These are phyloP conservation scores for Tetradesmus obliquus DNA, from an alignment of 139 green algal genomes.

Conservation along the genomic window DNA sequence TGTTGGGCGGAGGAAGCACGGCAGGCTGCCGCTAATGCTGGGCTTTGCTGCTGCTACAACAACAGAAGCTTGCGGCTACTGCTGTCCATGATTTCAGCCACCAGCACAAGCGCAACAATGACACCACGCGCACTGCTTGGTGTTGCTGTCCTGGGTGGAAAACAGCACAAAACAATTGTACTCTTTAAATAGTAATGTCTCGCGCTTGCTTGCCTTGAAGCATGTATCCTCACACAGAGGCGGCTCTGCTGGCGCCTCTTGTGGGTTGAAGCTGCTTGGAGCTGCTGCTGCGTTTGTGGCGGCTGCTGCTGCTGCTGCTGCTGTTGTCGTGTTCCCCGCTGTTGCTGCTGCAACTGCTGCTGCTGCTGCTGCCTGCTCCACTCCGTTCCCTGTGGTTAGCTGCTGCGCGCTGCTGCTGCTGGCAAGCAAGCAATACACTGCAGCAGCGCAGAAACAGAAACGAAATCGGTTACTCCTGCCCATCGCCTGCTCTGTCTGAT, in stretches of 20 bases:
- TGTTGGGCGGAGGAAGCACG: not conserved
- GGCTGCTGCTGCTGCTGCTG: not conserved
- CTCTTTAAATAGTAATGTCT: not conserved
- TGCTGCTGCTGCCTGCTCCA: not conserved
- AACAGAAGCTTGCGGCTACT: not conserved
- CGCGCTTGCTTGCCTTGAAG: constrained; percentile 23
- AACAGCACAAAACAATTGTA: not conserved
- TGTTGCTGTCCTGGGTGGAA: not conserved
- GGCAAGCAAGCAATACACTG: constrained; percentile 28
- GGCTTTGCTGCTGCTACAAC: not conserved
- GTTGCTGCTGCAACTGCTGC: not conserved
- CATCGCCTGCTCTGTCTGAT: no score
- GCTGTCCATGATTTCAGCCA: no score
- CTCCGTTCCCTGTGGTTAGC: not conserved
- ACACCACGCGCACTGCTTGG: not conserved
- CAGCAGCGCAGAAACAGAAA: not conserved
- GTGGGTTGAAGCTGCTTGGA: not conserved
- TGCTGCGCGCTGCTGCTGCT: constrained; percentile 9
- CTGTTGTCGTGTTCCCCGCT: not conserved
- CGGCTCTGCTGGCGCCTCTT: not conserved
- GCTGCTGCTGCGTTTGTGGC: not conserved
- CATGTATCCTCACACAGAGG: constrained; percentile 20
- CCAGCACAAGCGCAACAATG: no score
- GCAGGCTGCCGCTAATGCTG: not conserved
- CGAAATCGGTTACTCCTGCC: no score